phyloP scores from a whole-genome alignment of 202 grass and related monocot species.

The Setaria italica region DNA sequence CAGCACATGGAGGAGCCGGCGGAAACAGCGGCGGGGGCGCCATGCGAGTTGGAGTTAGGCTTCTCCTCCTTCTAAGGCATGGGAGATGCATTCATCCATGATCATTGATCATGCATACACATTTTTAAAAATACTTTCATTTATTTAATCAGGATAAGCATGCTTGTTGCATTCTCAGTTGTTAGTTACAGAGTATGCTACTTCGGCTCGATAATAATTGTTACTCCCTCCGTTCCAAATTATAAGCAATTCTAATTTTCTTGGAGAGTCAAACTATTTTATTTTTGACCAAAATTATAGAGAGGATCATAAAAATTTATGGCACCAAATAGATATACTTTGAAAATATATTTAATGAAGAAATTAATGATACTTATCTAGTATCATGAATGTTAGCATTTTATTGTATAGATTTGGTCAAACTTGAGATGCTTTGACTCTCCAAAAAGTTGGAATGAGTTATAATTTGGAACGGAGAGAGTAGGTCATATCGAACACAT shows the following conservation, averaged over 20 bases:
- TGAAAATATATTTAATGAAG: too few species aligned
- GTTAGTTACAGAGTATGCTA: not conserved
- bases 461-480: too few species aligned
- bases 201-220: not conserved
- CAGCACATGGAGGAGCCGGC: constrained; percentile 26
- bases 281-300: too few species aligned
- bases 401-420: too few species aligned
- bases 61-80: constrained; percentile 50
- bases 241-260: too few species aligned
- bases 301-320: too few species aligned
- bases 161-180: not conserved
- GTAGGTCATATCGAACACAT: not conserved
- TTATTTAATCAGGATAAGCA: not conserved
- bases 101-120: constrained; percentile 9
- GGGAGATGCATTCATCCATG: constrained; percentile 36
- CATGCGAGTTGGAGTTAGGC: constrained; percentile 50
- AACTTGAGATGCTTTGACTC: too few species aligned
- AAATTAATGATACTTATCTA: too few species aligned
- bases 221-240: not conserved
- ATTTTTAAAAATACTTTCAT: not conserved
- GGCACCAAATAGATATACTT: too few species aligned
- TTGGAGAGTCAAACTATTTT: too few species aligned
- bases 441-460: too few species aligned
- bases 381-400: too few species aligned
- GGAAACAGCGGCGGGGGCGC: not conserved